phyloP scores from a whole-genome alignment of 1,284 basidiomycete species.

The Rhizoctonia solani region DNA sequence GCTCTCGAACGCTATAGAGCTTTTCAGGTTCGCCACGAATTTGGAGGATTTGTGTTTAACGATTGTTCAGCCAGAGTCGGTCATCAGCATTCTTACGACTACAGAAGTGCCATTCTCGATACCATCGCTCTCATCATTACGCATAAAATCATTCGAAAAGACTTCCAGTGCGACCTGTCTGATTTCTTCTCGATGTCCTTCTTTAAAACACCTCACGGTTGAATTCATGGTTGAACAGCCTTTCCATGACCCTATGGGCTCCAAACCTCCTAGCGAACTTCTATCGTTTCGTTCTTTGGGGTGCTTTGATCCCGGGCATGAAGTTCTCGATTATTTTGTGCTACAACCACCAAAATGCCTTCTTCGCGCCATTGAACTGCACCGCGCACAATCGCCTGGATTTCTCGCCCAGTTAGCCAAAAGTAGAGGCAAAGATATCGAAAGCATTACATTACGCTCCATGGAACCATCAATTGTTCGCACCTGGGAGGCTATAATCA shows the following conservation, averaged over 20 bases:
- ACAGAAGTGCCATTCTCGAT: neutral
- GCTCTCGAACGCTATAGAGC: neutral
- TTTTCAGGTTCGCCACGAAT: neutral
- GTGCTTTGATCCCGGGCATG: constrained; percentile 7
- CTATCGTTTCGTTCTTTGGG: constrained; percentile 25
- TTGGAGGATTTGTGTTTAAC: neutral
- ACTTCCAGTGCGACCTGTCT: neutral
- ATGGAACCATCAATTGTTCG: constrained; percentile 13
- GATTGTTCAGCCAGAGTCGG: constrained; percentile 7
- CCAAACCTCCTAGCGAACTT: neutral
- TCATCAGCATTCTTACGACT: neutral
- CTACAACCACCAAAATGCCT: neutral
- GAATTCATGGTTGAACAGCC: neutral
- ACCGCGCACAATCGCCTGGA: constrained; percentile 2
- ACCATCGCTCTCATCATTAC: neutral
- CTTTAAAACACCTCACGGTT: constrained; percentile 4
- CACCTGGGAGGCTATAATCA: constrained; percentile 12
- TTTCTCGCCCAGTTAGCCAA: constrained; percentile 3
- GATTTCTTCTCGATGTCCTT: neutral
- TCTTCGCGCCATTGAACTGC: constrained; percentile 11
- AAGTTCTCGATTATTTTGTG: neutral
- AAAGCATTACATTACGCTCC: constrained; percentile 15
- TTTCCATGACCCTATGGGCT: neutral
- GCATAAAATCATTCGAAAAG: constrained; percentile 5
- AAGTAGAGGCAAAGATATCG: neutral